Base-by-base conservation (phyloP, 2,329 filamentous ascomycete genomes). In the Claviceps digitariae region DNA sequence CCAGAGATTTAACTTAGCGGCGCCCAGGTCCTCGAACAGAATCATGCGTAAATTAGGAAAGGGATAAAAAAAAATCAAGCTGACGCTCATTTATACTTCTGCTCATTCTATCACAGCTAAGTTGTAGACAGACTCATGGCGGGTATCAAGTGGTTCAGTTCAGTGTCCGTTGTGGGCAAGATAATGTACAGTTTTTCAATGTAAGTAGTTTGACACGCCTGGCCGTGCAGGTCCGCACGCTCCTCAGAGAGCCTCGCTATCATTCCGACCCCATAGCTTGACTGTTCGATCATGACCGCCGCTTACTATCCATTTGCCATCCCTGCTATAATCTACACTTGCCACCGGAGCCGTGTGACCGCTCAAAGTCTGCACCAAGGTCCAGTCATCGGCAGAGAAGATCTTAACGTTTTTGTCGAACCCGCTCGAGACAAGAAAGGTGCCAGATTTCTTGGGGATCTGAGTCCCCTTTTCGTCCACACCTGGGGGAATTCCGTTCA, bases 321-420 rank as follows among this genome's bases (percentile, higher is more conserved):
- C 88, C 57, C 77, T 76, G 63, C 86, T 94, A 52, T 95, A 82
- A 71, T 98, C 93, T 13, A 89, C 86, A 60, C 89, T 94, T 51
- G 94, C 81, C 12, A 98, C 90, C 43, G 94, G 93, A 2, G 89
- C 90, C 1, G 90, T 89, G 68, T 98, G 93, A 0, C 90, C 93
- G 61, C 84, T 88, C 55, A 98, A 72, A 17, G 84, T 88, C 69
- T 95, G 94, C 56, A 90, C 82, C 55, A 95, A 71, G 1, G 87
- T 84, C 90, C 93, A 98, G 70, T 98, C 91, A 66, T 98, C 93
- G 2, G 90, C 90, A 7, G 90, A 95, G 70, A 94, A 97, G 60
- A 98, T 79, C 66, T 96, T 95, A 69, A 98, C 86, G 61, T 90
- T 91, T 67, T 87, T 89, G 71, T 98, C 93, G 64, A 97, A 97